A percentile compares a stretch with the other conserved stretches of the same genome.
phyloP scores from a whole-genome alignment of 2,329 filamentous ascomycete genomes.

The Hymenoscyphus fructigenus region DNA sequence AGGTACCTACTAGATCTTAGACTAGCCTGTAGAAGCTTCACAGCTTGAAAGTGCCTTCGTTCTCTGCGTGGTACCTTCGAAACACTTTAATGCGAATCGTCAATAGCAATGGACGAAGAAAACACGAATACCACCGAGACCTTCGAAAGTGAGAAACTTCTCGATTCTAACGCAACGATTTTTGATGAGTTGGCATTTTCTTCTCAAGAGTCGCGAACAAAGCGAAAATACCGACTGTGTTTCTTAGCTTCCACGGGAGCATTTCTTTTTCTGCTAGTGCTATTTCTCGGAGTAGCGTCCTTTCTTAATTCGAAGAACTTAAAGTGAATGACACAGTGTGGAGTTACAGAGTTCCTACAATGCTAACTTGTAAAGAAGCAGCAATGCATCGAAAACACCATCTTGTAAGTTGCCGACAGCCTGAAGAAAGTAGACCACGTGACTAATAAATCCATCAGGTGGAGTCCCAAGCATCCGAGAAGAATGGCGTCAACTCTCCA shows the following conservation, averaged over 20 bases:
- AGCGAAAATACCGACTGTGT: background rate
- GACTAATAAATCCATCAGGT: background rate
- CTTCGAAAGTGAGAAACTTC: background rate
- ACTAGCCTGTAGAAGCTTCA: background rate
- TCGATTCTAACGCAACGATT: background rate
- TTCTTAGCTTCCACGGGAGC: background rate
- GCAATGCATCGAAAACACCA: background rate
- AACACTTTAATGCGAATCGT: background rate
- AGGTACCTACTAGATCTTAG: no score
- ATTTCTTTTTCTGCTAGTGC: background rate
- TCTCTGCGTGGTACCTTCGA: background rate
- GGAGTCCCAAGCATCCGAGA: background rate
- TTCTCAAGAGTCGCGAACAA: background rate
- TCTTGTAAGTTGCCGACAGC: background rate
- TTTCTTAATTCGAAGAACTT: background rate
- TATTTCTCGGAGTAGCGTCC: background rate
- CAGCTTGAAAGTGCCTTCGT: background rate
- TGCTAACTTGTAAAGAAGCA: background rate
- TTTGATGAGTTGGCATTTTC: background rate
- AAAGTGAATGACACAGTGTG: background rate
- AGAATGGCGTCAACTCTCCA: background rate
- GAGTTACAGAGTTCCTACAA: background rate
- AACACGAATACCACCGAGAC: background rate
- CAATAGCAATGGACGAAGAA: background rate
- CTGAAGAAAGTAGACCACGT: background rate